Percentiles rank a stretch among this genome's conserved stretches.
These are phyloP conservation scores for Cordyceps farinosa DNA, from an alignment of 2,329 filamentous ascomycete species.

Conservation along the genomic window DNA sequence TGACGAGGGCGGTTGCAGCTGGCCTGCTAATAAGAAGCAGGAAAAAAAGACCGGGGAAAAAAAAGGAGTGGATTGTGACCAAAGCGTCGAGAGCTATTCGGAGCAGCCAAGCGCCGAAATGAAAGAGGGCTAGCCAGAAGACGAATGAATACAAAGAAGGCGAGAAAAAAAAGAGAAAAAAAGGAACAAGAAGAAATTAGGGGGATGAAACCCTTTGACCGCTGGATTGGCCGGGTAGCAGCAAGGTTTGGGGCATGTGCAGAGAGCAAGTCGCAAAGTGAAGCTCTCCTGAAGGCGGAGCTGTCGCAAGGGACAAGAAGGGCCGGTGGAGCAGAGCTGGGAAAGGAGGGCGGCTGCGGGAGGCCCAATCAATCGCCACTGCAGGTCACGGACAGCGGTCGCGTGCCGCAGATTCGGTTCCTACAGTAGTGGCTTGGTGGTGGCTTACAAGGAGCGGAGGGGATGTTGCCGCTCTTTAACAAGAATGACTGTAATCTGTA, in stretches of 20 bases:
- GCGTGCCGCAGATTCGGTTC: constrained; percentile 6
- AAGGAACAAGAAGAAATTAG: neutral
- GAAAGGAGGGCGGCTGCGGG: neutral
- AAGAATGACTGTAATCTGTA: no score
- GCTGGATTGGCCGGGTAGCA: neutral
- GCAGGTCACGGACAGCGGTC: neutral
- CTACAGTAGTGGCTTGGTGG: neutral
- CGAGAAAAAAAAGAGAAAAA: neutral
- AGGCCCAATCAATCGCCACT: constrained; percentile 1
- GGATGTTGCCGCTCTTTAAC: no score
- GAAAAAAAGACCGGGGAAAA: neutral
- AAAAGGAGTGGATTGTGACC: constrained; percentile 10
- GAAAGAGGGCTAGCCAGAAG: no score
- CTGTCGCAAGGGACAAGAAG: neutral
- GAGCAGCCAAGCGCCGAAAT: neutral
- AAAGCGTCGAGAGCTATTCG: constrained; percentile 5
- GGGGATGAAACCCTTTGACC: neutral
- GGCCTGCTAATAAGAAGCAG: neutral
- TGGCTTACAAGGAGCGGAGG: neutral
- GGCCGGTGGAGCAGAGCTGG: neutral
- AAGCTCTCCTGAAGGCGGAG: constrained; percentile 11
- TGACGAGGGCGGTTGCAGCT: neutral
- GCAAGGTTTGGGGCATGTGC: neutral
- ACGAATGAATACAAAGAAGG: neutral
- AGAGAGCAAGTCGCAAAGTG: neutral